Base-by-base conservation (phyloP, 2,329 filamentous ascomycete species). In the Colletotrichum agaves region DNA sequence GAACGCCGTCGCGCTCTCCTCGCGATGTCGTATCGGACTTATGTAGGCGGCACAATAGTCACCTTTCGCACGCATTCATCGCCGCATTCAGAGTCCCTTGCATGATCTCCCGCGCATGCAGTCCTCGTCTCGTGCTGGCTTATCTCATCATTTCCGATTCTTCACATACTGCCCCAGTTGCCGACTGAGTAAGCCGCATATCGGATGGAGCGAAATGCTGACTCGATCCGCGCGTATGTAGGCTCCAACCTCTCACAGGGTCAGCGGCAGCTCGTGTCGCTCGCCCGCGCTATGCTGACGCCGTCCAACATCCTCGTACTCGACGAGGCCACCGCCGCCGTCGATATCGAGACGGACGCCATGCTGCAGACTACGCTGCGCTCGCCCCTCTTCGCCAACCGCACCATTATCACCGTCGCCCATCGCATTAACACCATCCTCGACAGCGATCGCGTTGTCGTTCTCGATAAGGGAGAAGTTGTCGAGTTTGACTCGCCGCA, bases 351-450 rank as follows among this genome's bases (percentile, higher is more conserved):
- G 80, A 91, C 89, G 23, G 89, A 91, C 75, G 87, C 87, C 61
- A 82, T 90, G 81, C 81, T 91, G 61, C 89, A 91, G 80, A 80
- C 80, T 53, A 91, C 89, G 27, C 81, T 91, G 62, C 85, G 89
- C 37, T 87, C 86, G 39, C 85, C 87, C 21, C 78, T 90, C 15
- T 99, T 99, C 82, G 87, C 90, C 69, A 93, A 98, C 79, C 90
- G 93, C 61, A 99, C 96, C 41, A 98, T 99, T 79, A 97, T 99
- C 79, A 99, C 96, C 1, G 97, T 99, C 75, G 96, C 96, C 27
- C 96, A 99, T 82, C 91, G 96, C 62, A 97, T 99, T 83, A 98
- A 98, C 82, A 99, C 96, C 11, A 98, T 99, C 74, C 86, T 99
- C 33, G 89, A 91, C 78, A 88, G 86, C 69, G 95, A 99, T 81